These are phyloP conservation scores for Sordariomycetes sp. DNA, from an alignment of 2,329 filamentous ascomycete genomes.

Conservation along the genomic window DNA sequence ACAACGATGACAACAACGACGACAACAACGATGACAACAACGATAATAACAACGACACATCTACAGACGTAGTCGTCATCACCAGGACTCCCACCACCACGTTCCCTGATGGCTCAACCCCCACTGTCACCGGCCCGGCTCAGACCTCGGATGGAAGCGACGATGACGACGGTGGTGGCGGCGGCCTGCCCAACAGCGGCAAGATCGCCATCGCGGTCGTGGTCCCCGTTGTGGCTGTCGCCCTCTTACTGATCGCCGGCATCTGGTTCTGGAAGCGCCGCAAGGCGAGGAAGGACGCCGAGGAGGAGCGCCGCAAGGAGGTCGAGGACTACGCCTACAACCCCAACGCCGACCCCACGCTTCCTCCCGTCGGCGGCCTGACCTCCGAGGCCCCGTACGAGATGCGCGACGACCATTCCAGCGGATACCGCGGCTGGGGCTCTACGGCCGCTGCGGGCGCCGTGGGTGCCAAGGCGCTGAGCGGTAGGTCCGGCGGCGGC, in stretches of 20 bases:
- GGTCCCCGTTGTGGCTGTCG: constrained; percentile 82
- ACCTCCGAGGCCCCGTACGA: constrained; percentile 48
- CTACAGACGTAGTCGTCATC: constrained; percentile 12
- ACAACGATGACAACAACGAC: constrained; percentile 1
- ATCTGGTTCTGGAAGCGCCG: constrained; percentile 83
- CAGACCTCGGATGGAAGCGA: constrained; percentile 9
- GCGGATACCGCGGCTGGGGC: constrained; percentile 92
- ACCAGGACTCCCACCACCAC: constrained; percentile 15
- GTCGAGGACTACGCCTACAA: constrained; percentile 97
- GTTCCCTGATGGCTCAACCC: neutral
- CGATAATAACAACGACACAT: neutral
- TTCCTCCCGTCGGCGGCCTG: constrained; percentile 38
- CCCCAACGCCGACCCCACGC: constrained; percentile 85
- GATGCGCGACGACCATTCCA: constrained; percentile 65
- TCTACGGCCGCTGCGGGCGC: constrained; percentile 56
- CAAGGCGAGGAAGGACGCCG: constrained; percentile 72
- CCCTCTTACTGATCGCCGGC: constrained; percentile 63
- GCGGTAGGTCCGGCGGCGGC: constrained; percentile 68
- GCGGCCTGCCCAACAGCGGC: constrained; percentile 47
- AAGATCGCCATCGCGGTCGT: constrained; percentile 90
- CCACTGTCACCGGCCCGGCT: constrained; percentile 10
- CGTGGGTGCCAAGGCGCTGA: constrained; percentile 75
- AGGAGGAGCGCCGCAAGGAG: constrained; percentile 86
- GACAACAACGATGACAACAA: constrained; percentile 1
- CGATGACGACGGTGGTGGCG: constrained; percentile 19